These are phyloP conservation scores for Aspergillus brasiliensis DNA, from an alignment of 2,329 filamentous ascomycete species.

Conservation along the genomic window DNA sequence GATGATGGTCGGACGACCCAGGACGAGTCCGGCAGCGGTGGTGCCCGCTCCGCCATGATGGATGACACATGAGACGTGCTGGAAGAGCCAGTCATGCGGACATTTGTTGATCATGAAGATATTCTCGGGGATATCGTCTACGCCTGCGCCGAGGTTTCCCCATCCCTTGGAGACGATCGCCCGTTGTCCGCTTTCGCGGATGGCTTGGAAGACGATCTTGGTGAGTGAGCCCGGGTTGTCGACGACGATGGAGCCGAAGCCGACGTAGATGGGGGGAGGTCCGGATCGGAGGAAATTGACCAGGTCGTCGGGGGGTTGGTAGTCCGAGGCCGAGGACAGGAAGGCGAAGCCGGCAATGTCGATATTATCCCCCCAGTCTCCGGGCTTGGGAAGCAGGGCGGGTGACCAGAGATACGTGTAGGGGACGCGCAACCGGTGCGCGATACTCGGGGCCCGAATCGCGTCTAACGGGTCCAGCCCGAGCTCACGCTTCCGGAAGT, in stretches of 20 bases:
- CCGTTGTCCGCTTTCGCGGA: slow-evolving; percentile 67
- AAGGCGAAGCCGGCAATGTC: slow-evolving; percentile 78
- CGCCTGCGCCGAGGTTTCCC: slow-evolving; percentile 78
- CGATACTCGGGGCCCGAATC: slow-evolving; percentile 79
- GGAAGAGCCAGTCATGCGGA: slow-evolving; percentile 88
- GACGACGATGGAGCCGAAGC: slow-evolving; percentile 81
- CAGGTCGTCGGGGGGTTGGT: slow-evolving; percentile 66
- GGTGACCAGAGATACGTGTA: slow-evolving; percentile 94
- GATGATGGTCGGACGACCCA: slow-evolving; percentile 77
- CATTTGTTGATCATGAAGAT: slow-evolving; percentile 84
- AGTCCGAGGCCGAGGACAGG: slow-evolving; percentile 67
- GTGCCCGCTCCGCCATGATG: slow-evolving; percentile 89
- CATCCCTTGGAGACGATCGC: slow-evolving; percentile 85
- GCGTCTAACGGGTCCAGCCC: slow-evolving; percentile 76
- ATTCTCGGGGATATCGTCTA: slow-evolving; percentile 68
- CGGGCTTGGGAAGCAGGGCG: slow-evolving; percentile 74
- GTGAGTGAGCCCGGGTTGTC: slow-evolving; percentile 74
- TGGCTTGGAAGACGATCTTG: slow-evolving; percentile 69
- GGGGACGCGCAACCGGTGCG: slow-evolving; percentile 74
- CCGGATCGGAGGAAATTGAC: slow-evolving; percentile 67
- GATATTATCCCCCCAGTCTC: slow-evolving; percentile 73
- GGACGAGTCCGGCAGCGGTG: slow-evolving; percentile 80
- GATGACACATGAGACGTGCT: slow-evolving; percentile 76
- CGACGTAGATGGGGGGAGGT: slow-evolving; percentile 76
- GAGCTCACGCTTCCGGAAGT: slow-evolving; percentile 73